Evolutionary conservation across 129 eudicot species (phyloP), one percentile per base, ranked within the genome.

Genomic region (carrot (Daucus carota)): DNA sequence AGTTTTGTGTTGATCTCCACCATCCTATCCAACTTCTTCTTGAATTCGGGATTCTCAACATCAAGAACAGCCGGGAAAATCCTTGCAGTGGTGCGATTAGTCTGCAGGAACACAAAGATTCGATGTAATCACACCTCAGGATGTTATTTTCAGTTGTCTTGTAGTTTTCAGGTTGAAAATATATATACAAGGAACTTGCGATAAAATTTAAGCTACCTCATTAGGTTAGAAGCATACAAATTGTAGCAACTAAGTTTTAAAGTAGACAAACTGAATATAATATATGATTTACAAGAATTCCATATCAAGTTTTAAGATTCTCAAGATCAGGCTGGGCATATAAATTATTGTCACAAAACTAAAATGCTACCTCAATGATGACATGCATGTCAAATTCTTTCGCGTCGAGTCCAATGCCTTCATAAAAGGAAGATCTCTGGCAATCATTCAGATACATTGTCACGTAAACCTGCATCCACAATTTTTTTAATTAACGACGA

Each of bases 341-440:
- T 32, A 32, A 18, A 8, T 1, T 34, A 67, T 11, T 14, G 40
- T 16, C 71, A 67, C 34, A 20, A 0, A 17, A 40, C 20, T 26
- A 40, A 38, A 22, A 70, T 10, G 46, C 81, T 80, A 94, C 99
- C 99, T 95, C 41, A 54, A 67, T 67, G 85, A 95, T 91, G 81
- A 95, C 99, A 73, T 95, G 99, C 99, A 91, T 91, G 84, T 95
- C 99, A 67, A 95, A 91, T 77, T 91, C 94, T 80, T 95, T 95
- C 0, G 99, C 92, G 80, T 95, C 72, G 15, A 95, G 88, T 73
- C 99, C 99, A 72, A 95, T 95, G 74, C 99, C 99, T 84, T 95
- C 99, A 71, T 95, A 95, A 83, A 95, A 95, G 79, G 88, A 96
- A 8, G 94, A 91, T 77, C 99, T 86, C 80, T 95, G 99, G 83